Percentiles rank a stretch among this genome's conserved stretches.
phyloP scores from a whole-genome alignment of 257 asterid species.

The Lycium ferocissimum region DNA sequence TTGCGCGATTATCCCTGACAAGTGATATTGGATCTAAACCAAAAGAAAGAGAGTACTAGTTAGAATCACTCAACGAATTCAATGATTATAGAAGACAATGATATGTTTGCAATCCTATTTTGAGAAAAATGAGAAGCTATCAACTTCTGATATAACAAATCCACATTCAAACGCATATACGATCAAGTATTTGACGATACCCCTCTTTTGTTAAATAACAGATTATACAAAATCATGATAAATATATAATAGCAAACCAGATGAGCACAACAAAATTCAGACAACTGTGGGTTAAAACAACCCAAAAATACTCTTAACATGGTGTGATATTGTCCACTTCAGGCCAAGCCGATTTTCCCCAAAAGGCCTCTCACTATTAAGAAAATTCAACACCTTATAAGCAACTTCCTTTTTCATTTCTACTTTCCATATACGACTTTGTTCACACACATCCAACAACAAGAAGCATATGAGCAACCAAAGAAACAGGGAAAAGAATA shows the following conservation, averaged over 20 bases:
- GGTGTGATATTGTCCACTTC: neutral
- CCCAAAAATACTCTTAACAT: neutral
- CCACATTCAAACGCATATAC: neutral
- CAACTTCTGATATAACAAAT: neutral
- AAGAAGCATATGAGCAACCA: neutral
- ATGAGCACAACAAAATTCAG: neutral
- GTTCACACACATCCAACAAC: neutral
- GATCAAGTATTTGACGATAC: neutral
- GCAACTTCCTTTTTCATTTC: neutral
- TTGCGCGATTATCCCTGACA: slow-evolving; percentile 83
- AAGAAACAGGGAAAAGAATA: neutral
- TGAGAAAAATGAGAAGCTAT: neutral
- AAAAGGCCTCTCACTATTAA: neutral
- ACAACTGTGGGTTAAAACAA: too few species aligned
- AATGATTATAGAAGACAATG: neutral
- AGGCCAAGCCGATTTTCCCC: neutral
- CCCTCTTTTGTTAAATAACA: neutral
- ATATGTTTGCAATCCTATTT: neutral
- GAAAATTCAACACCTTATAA: neutral
- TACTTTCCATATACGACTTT: neutral
- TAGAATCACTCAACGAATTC: neutral
- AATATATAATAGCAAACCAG: neutral
- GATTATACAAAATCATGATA: neutral
- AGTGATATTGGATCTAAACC: slow-evolving; percentile 85
- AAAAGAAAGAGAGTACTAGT: slow-evolving; percentile 16